phyloP scores from a whole-genome alignment of 2,329 filamentous ascomycete genomes.

The Emericellopsis atlantica region DNA sequence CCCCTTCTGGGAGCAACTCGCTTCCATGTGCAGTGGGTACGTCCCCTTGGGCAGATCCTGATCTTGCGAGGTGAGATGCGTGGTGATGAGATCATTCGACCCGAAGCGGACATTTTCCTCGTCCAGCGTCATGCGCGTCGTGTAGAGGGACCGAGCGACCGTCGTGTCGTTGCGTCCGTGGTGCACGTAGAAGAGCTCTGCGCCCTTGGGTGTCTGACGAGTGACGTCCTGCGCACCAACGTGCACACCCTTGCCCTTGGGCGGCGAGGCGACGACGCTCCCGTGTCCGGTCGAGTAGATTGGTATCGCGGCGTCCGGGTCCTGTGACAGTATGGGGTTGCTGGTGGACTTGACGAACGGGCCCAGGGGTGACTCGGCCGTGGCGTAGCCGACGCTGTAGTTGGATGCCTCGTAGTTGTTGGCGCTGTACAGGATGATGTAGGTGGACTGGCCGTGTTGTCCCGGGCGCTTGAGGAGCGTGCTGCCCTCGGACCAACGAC shows the following conservation, averaged over 20 bases:
- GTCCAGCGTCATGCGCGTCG: conserved; percentile 16
- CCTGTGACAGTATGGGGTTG: conserved; percentile 18
- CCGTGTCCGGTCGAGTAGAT: conserved; percentile 21
- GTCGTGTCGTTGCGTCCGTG: conserved; percentile 18
- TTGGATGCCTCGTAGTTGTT: conserved; percentile 23
- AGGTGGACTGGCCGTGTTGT: conserved; percentile 11
- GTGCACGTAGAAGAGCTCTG: conserved; percentile 21
- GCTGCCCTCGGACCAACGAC: conserved; percentile 22
- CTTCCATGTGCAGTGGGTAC: conserved; percentile 12
- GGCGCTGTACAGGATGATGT: conserved; percentile 17
- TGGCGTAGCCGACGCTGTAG: conserved; percentile 21
- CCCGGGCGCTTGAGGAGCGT: conserved; percentile 13
- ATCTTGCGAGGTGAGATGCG: conserved; percentile 15
- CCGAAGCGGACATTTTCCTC: conserved; percentile 10
- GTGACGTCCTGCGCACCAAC: conserved; percentile 19
- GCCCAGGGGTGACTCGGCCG: conserved; percentile 15
- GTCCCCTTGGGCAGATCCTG: conserved; percentile 16
- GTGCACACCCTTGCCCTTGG: conserved; percentile 5
- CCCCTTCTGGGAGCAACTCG: neutral
- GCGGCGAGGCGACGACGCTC: conserved; percentile 19
- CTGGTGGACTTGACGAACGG: conserved; percentile 17
- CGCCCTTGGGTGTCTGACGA: conserved; percentile 10
- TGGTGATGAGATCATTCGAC: conserved; percentile 14
- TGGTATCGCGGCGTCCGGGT: conserved; percentile 12
- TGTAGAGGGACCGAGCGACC: conserved; percentile 14